Base-by-base conservation (phyloP, 805 yeast species). In the Cyberlindnera meyerae region DNA sequence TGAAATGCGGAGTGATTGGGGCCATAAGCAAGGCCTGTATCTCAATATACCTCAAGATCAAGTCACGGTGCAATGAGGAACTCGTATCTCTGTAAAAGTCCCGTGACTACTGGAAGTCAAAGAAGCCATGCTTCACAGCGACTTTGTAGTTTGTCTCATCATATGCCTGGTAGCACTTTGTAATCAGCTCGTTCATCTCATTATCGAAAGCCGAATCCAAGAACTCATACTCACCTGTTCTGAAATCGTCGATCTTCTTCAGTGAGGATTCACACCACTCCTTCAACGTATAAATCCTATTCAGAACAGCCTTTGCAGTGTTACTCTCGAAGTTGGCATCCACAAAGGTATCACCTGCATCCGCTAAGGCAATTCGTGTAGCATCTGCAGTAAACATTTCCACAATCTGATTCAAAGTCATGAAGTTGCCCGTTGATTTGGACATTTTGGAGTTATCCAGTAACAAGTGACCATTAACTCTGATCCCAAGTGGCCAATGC, bases 261-360 rank as follows among this genome's bases (percentile, higher is more conserved):
- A 79, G 63, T 36, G 77, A 66, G 40, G 82, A 90, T 61, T 88
- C 97, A 60, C 83, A 75, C 98, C 98, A 93, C 63, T 89, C 97
- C 61, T 86, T 90, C 62, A 90, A 71, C 37, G 86, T 90, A 62
- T 75, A 82, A 58, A 93, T 73, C 67, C 98, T 83, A 61, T 93
- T 74, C 60, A 93, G 89, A 18, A 97, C 97, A 29, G 98, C 96
- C 57, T 93, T 93, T 35, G 98, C 98, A 55, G 80, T 90, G 42
- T 86, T 68, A 66, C 93, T 98, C 55, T 93, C 98, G 58, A 93
- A 85, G 70, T 93, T 93, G 35, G 98, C 98, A 64, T 93, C 98
- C 66, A 93, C 98, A 49, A 88, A 77, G 28, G 93, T 71, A 60
- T 93, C 98, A 70, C 98, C 98, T 34, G 97, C 96, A 69, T 93